Percentiles rank a stretch among this genome's conserved stretches.
These are phyloP conservation scores for Mariannaea elegans DNA, from an alignment of 2,329 filamentous ascomycete species.

Conservation along the genomic window DNA sequence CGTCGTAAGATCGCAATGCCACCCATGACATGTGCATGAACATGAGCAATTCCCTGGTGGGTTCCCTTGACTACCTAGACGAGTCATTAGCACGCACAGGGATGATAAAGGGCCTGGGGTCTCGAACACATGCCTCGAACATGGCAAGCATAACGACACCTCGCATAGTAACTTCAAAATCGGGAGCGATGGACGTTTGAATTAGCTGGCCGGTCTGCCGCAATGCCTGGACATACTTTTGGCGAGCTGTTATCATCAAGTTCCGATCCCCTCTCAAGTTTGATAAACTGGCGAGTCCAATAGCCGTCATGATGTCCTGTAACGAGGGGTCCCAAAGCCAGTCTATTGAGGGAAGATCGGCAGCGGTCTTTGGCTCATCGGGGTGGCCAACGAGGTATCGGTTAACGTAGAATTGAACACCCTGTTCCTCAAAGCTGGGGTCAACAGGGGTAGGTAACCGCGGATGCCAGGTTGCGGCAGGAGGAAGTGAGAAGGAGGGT, in stretches of 20 bases:
- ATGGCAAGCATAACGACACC: slow-evolving; percentile 66
- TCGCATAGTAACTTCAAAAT: slow-evolving; percentile 57
- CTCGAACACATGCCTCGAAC: slow-evolving; percentile 61
- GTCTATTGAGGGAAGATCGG: slow-evolving; percentile 47
- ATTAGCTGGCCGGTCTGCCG: slow-evolving; percentile 56
- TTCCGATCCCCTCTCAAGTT: slow-evolving; percentile 59
- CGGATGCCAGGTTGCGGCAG: slow-evolving; percentile 14
- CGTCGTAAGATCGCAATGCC: slow-evolving; percentile 65
- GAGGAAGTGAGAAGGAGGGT: slow-evolving; percentile 6
- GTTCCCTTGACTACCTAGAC: slow-evolving; percentile 56
- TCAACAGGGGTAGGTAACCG: slow-evolving; percentile 45
- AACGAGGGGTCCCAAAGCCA: slow-evolving; percentile 52
- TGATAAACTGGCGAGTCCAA: slow-evolving; percentile 66
- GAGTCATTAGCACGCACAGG: slow-evolving; percentile 28
- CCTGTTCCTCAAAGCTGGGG: slow-evolving; percentile 56
- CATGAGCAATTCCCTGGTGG: slow-evolving; percentile 57
- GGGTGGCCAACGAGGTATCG: slow-evolving; percentile 61
- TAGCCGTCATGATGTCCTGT: slow-evolving; percentile 62
- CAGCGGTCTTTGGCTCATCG: slow-evolving; percentile 54
- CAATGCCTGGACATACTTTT: slow-evolving; percentile 64
- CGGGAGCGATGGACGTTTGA: slow-evolving; percentile 42
- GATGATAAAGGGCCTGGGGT: slow-evolving; percentile 6
- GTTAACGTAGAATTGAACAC: slow-evolving; percentile 60
- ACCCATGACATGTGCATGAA: slow-evolving; percentile 67
- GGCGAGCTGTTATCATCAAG: slow-evolving; percentile 56